Evolutionary conservation across 768 basidiomycete genomes (phyloP).

Genomic region (Dacryopinax spathularia): DNA sequence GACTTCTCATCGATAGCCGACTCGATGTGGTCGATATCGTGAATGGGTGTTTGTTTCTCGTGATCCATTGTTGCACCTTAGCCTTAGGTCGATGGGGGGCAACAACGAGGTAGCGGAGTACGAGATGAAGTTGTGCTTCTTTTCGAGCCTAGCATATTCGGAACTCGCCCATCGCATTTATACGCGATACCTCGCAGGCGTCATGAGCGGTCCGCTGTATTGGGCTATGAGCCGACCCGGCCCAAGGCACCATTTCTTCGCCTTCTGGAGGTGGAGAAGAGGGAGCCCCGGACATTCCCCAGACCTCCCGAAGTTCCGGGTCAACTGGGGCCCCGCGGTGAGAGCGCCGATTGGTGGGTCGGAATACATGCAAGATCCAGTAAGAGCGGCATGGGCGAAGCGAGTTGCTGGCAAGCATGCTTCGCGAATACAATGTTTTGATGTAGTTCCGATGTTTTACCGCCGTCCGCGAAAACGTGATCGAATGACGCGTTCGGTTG

Average conservation of each 20-base stretch:
- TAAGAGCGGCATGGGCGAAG: background rate
- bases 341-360: background rate
- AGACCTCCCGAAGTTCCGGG: conserved; percentile 1
- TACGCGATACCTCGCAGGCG: background rate
- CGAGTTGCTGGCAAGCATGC: background rate
- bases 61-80: background rate
- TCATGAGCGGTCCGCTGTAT: background rate
- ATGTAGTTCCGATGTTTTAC: background rate
- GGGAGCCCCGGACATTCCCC: background rate
- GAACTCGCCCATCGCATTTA: background rate
- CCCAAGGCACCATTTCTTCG: background rate
- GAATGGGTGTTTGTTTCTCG: background rate
- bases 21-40: background rate
- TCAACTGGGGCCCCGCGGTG: background rate
- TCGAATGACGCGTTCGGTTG: background rate
- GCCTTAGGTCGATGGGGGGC: background rate
- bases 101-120: background rate
- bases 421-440: background rate
- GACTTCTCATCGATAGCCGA: background rate
- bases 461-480: background rate
- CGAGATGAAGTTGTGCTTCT: background rate
- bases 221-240: too few species aligned
- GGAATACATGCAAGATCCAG: too few species aligned
- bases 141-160: background rate
- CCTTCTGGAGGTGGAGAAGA: background rate